phyloP scores from a whole-genome alignment of 2,329 filamentous ascomycete genomes.

The Domatiomyces catenatus region DNA sequence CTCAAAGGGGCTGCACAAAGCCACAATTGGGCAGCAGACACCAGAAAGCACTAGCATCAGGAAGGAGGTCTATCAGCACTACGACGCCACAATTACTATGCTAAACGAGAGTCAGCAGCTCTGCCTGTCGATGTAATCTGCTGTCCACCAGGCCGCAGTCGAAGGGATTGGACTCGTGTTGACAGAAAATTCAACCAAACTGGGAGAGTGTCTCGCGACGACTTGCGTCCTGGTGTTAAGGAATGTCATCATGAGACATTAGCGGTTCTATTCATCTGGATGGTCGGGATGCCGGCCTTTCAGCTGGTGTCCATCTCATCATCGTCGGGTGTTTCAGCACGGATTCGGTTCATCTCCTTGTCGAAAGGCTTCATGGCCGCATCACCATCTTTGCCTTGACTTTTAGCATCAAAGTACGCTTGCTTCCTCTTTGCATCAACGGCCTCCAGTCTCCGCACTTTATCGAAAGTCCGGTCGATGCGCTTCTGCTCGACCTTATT shows the following conservation, averaged over 20 bases:
- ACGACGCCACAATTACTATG: conserved; percentile 30
- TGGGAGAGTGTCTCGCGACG: too few relatives aligned
- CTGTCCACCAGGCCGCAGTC: background rate
- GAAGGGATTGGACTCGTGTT: background rate
- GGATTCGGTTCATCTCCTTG: background rate
- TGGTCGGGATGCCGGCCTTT: background rate
- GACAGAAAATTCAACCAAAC: background rate
- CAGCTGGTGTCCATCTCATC: background rate
- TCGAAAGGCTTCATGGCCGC: conserved; percentile 8
- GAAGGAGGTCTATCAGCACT: conserved; percentile 20
- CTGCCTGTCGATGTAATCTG: conserved; percentile 22
- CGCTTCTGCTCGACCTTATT: conserved; percentile 26
- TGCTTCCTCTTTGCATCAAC: conserved; percentile 26
- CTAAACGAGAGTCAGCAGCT: conserved; percentile 34
- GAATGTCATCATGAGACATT: too few relatives aligned
- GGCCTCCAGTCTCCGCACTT: conserved; percentile 26
- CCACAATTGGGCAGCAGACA: conserved; percentile 6
- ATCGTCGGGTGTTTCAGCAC: background rate
- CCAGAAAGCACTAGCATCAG: conserved; percentile 17
- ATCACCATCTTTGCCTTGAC: conserved; percentile 27
- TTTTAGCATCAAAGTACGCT: conserved; percentile 32
- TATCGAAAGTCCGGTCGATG: conserved; percentile 22
- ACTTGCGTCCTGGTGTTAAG: too few relatives aligned
- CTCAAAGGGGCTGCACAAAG: conserved; percentile 18
- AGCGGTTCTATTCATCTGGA: background rate